Base-by-base conservation (phyloP, 1,139 yeast species). In the Spencermartinsiella ligniputridi region DNA sequence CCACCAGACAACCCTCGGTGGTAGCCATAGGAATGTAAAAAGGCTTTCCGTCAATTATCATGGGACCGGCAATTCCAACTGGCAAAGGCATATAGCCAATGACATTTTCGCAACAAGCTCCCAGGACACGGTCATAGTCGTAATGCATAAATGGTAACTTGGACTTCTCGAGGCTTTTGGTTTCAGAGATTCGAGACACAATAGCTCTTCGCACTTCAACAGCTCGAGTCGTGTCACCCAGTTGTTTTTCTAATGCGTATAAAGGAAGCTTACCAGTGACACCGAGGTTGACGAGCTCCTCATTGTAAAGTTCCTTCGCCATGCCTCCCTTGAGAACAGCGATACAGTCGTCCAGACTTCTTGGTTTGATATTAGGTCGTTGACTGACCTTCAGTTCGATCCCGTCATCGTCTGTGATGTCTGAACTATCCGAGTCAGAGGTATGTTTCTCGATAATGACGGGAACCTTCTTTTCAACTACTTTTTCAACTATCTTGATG, bases 101-200 rank as follows among this genome's bases (percentile, higher is more conserved):
- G 48, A 92, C 98, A 62, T 92, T 92, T 67, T 92, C 99, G 72
- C 99, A 92, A 70, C 99, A 92, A 9, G 98, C 97, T 53, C 98
- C 98, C 62, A 90, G 81, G 11, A 94, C 98, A 57, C 97, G 81
- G 61, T 90, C 95, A 63, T 89, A 94, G 64, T 94, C 97, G 63
- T 92, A 92, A 60, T 80, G 71, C 51, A 74, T 70, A 65, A 80
- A 88, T 16, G 99, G 99, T 54, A 92, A 73, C 54, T 79, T 77
- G 35, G 78, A 72, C 3, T 83, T 66, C 54, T 83, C 84, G 51
- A 92, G 74, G 17, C 85, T 82, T 47, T 96, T 90, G 18, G 95
- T 90, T 53, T 79, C 76, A 9, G 96, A 89, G 46, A 87, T 68
- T 46, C 80, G 76, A 16, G 97, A 88, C 56, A 92, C 84, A 27